Evolutionary conservation across 345 rosid species (phyloP).

Genomic region (Punica granatum): DNA sequence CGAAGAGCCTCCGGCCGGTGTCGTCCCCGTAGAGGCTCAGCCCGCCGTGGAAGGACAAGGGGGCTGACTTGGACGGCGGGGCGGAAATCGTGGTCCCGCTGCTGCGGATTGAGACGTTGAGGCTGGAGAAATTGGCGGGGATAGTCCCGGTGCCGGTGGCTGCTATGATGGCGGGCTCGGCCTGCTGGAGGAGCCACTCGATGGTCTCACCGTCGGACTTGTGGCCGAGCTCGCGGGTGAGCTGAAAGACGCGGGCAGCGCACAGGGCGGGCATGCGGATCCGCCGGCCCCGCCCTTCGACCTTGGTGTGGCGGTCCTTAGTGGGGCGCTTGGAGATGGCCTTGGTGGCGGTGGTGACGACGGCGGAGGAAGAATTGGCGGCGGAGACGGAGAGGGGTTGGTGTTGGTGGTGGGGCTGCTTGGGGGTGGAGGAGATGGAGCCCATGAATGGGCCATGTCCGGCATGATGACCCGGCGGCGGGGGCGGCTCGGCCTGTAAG

Average conservation of each 20-base stretch:
- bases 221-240: slow-evolving; percentile 67
- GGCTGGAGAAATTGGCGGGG: slow-evolving; percentile 77
- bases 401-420: slow-evolving; percentile 6
- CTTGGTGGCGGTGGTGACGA: slow-evolving; percentile 4
- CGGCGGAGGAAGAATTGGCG: slow-evolving; percentile 17
- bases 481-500: slow-evolving; percentile 3
- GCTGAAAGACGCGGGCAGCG: slow-evolving; percentile 78
- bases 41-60: slow-evolving; percentile 47
- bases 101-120: slow-evolving; percentile 62
- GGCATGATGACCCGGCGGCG: slow-evolving; percentile 2
- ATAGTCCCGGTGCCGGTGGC: slow-evolving; percentile 81
- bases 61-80: slow-evolving; percentile 48
- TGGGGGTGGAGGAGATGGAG: slow-evolving; percentile 23
- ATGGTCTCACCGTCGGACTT: slow-evolving; percentile 85
- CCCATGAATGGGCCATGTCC: slow-evolving; percentile 37
- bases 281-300: slow-evolving; percentile 79
- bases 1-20: slow-evolving; percentile 17
- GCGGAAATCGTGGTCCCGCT: slow-evolving; percentile 50
- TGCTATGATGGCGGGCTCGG: slow-evolving; percentile 69
- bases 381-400: slow-evolving; percentile 1
- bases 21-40: slow-evolving; percentile 35
- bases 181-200: slow-evolving; percentile 80
- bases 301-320: slow-evolving; percentile 79
- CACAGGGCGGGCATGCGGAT: slow-evolving; percentile 86
- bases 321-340: slow-evolving; percentile 47